These are phyloP conservation scores for Fusarium mangiferae DNA, from an alignment of 2,329 filamentous ascomycete genomes.

Conservation along the genomic window DNA sequence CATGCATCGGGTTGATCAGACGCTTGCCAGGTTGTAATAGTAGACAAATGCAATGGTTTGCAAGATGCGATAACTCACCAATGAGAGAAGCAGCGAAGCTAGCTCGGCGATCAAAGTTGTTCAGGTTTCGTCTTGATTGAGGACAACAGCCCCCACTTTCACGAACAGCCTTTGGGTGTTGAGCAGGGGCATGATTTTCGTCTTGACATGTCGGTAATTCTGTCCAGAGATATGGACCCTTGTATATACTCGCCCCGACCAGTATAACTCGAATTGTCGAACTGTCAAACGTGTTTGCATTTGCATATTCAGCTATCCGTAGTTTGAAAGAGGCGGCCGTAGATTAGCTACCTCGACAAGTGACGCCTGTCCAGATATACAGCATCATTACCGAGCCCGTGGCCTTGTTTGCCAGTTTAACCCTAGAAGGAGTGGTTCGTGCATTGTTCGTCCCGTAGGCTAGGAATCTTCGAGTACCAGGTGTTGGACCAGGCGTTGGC, in stretches of 20 bases:
- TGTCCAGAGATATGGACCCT: conserved; percentile 20
- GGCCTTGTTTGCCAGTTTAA: conserved; percentile 12
- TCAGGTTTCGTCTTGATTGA: conserved; percentile 6
- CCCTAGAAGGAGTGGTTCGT: conserved; percentile 28
- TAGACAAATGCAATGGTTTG: not conserved
- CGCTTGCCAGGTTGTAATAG: not conserved
- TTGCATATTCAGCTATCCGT: not conserved
- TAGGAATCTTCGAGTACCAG: conserved; percentile 21
- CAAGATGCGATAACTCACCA: not conserved
- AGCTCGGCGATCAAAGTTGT: not conserved
- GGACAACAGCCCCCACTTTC: not conserved
- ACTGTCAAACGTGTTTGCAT: conserved; percentile 3
- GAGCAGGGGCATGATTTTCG: conserved; percentile 1
- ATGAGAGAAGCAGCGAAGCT: not conserved
- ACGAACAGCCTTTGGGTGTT: conserved; percentile 1
- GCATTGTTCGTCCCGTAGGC: conserved; percentile 18
- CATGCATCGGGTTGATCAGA: conserved; percentile 7
- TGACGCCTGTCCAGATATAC: not conserved
- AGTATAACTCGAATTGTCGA: not conserved
- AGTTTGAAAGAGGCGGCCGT: conserved; percentile 5
- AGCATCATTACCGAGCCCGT: conserved; percentile 21
- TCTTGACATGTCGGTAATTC: conserved; percentile 18
- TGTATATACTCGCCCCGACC: conserved; percentile 11
- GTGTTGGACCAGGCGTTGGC: conserved; percentile 24
- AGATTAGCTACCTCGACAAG: conserved; percentile 1